Conservation (phyloP, 768 basidiomycete genomes). For the Brasilioporus rufonigricans region DNA sequence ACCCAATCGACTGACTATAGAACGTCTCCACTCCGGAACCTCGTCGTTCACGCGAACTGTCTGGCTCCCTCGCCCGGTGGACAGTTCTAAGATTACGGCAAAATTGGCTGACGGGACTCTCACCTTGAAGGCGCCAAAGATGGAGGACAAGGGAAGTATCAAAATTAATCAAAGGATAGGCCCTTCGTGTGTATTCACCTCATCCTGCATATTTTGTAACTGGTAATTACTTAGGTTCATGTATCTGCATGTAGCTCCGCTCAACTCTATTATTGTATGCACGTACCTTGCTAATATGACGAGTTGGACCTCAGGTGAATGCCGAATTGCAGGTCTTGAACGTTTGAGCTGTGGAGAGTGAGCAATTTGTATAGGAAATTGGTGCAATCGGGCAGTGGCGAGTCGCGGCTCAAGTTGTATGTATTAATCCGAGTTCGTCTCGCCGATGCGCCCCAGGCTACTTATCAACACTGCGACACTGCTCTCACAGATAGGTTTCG, state of each 20-base stretch:
- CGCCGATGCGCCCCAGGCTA: too few species aligned
- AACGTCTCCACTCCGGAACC: slow-evolving; percentile 57
- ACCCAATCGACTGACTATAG: slow-evolving; percentile 51
- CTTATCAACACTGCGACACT: too few species aligned
- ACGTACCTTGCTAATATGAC: not conserved
- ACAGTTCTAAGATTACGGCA: slow-evolving; percentile 55
- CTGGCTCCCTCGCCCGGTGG: slow-evolving; percentile 65
- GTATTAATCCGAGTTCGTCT: too few species aligned
- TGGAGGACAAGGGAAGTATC: slow-evolving; percentile 54
- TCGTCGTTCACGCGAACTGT: slow-evolving; percentile 66
- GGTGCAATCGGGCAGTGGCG: too few species aligned
- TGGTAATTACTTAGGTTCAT: too few species aligned
- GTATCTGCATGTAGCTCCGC: not conserved
- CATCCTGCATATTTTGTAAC: not conserved
- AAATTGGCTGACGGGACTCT: slow-evolving; percentile 70
- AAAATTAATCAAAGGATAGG: too few species aligned
- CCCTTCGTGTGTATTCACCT: slow-evolving; percentile 23
- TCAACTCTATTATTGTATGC: not conserved
- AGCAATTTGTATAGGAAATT: too few species aligned
- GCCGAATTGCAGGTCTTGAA: too few species aligned
- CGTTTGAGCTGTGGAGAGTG: too few species aligned
- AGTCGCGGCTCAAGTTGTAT: too few species aligned
- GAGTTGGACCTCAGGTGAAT: too few species aligned
- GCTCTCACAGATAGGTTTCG: too few species aligned
- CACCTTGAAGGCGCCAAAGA: slow-evolving; percentile 57